These are phyloP conservation scores for Entoloma clypeatum DNA, from an alignment of 1,284 basidiomycete species.

Conservation along the genomic window DNA sequence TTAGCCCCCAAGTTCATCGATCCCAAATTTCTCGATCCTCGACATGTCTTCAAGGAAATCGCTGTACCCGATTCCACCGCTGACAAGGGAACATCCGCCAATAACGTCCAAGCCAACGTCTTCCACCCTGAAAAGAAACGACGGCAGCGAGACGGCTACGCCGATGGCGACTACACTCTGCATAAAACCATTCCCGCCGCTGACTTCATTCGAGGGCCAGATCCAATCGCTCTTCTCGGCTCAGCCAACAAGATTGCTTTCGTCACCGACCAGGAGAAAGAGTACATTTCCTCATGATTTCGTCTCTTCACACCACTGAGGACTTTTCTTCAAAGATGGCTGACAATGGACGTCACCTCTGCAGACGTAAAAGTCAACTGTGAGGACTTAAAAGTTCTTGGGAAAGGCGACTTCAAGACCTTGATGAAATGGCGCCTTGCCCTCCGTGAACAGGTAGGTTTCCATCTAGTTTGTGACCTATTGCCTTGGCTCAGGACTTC, in stretches of 20 bases:
- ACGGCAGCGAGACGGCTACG: constrained; percentile 91
- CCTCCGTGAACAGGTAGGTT: constrained; percentile 74
- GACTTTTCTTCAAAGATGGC: constrained; percentile 43
- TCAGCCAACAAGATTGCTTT: constrained; percentile 85
- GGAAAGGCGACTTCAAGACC: constrained; percentile 95
- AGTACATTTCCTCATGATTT: constrained; percentile 40
- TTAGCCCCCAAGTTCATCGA: constrained; percentile 95
- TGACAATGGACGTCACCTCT: constrained; percentile 69
- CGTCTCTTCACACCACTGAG: constrained; percentile 4
- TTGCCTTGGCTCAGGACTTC: constrained; percentile 1
- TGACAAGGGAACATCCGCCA: constrained; percentile 50
- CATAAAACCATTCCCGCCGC: constrained; percentile 75
- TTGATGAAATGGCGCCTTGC: constrained; percentile 89
- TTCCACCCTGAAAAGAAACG: constrained; percentile 98
- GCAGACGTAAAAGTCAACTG: constrained; percentile 80
- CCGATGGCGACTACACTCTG: constrained; percentile 90
- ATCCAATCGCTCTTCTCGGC: constrained; percentile 83
- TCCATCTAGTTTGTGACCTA: constrained; percentile 3
- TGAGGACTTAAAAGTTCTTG: constrained; percentile 93
- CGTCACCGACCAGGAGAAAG: constrained; percentile 79
- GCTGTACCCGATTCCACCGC: constrained; percentile 45
- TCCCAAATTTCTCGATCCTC: constrained; percentile 97
- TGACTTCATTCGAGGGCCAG: constrained; percentile 70
- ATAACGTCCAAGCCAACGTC: constrained; percentile 79
- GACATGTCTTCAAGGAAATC: constrained; percentile 96